Percentiles rank a stretch among this genome's conserved stretches.
Conservation (phyloP, 2,329 filamentous ascomycete species). For the Calonectria pseudoreteaudii region DNA sequence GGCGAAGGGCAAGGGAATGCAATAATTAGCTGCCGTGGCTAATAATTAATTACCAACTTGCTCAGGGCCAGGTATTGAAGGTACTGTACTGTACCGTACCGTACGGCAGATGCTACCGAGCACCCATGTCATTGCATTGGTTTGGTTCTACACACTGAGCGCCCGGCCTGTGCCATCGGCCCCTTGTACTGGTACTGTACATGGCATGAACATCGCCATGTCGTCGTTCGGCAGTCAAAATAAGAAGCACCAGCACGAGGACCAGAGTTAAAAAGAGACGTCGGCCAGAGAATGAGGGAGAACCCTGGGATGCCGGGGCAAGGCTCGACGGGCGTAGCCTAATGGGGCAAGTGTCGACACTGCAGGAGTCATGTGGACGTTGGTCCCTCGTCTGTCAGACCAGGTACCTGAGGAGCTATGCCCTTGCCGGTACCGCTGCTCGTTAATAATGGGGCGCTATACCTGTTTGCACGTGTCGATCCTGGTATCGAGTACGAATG, state of each 20-base stretch:
- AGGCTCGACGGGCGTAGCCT: neutral
- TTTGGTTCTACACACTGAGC: neutral
- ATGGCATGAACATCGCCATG: constrained; percentile 6
- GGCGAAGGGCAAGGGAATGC: constrained; percentile 8
- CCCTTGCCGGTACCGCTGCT: constrained; percentile 2
- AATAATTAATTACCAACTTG: constrained; percentile 6
- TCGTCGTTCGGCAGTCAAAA: constrained; percentile 8
- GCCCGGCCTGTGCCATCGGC: neutral
- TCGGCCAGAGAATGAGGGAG: constrained; percentile 1
- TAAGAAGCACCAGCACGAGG: constrained; percentile 7
- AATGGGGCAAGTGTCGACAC: constrained; percentile 41
- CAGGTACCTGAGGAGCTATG: constrained; percentile 10
- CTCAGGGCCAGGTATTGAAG: neutral
- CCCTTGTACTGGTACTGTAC: neutral
- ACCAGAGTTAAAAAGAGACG: constrained; percentile 11
- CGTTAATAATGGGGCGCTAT: neutral
- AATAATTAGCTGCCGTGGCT: constrained; percentile 6
- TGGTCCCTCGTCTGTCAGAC: neutral
- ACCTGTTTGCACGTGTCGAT: constrained; percentile 10
- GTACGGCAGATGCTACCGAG: constrained; percentile 3
- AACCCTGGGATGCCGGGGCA: constrained; percentile 12
- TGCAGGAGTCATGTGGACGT: constrained; percentile 35
- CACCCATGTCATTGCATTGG: constrained; percentile 2
- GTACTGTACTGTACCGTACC: neutral
- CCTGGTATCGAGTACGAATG: constrained; percentile 4